phyloP scores from a whole-genome alignment of 2,329 filamentous ascomycete genomes.

The Dactylellina haptotyla region DNA sequence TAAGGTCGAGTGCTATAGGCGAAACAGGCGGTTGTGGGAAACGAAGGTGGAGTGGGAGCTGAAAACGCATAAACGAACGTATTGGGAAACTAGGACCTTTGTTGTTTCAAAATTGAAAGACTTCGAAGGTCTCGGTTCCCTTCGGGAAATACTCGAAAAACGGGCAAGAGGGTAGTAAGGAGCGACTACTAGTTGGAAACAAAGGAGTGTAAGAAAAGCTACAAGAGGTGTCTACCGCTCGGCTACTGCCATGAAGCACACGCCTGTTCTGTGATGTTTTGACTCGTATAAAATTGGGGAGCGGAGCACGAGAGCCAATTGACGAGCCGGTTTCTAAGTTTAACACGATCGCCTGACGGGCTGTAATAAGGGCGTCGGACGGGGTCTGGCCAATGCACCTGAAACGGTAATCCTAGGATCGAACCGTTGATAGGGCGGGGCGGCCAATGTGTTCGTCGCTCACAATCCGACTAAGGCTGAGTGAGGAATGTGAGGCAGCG shows the following conservation, averaged over 20 bases:
- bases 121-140: slow-evolving; percentile 37
- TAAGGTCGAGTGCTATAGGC: slow-evolving; percentile 15
- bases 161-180: slow-evolving; percentile 31
- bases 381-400: slow-evolving; percentile 27
- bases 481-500: slow-evolving; percentile 13
- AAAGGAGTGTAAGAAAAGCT: slow-evolving; percentile 28
- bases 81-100: slow-evolving; percentile 44
- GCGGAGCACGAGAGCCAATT: slow-evolving; percentile 27
- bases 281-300: slow-evolving; percentile 14
- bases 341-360: slow-evolving; percentile 26
- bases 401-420: slow-evolving; percentile 16
- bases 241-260: slow-evolving; percentile 41
- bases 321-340: slow-evolving; percentile 19
- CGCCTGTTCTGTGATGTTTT: slow-evolving; percentile 18
- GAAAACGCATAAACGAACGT: slow-evolving; percentile 42
- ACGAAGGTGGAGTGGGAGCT: slow-evolving; percentile 33
- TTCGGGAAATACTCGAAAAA: slow-evolving; percentile 28
- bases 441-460: slow-evolving; percentile 21
- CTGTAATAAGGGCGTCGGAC: slow-evolving; percentile 19
- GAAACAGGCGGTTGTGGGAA: slow-evolving; percentile 22
- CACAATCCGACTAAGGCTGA: not conserved
- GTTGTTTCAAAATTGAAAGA: slow-evolving; percentile 39
- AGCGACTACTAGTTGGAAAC: slow-evolving; percentile 52
- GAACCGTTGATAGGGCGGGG: slow-evolving; percentile 19
- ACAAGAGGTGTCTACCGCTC: slow-evolving; percentile 29